A percentile compares a stretch with the other conserved stretches of the same genome.
Conservation (phyloP, 768 basidiomycete species). For the Pisolithus tinctorius region DNA sequence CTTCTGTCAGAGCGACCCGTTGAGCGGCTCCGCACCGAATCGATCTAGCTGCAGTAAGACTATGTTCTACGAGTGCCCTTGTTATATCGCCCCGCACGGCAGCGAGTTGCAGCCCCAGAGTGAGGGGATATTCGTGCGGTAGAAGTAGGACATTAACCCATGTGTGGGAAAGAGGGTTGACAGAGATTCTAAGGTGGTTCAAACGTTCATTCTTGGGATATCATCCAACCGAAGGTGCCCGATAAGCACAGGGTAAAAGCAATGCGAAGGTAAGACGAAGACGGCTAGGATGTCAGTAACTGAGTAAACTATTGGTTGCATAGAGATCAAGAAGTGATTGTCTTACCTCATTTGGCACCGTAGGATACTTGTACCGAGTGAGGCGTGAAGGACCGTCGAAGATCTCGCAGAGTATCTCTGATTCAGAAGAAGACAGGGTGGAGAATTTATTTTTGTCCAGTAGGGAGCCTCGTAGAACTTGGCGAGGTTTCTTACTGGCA, state of each 20-base stretch:
- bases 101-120: too few species aligned
- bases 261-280: constrained; percentile 5
- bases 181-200: not conserved
- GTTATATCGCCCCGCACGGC: too few species aligned
- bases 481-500: constrained; percentile 7
- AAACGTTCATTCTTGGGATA: constrained; percentile 4
- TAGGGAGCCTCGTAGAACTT: constrained; percentile 4
- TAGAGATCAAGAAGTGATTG: not conserved
- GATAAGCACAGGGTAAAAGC: constrained; percentile 14
- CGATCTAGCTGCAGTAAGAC: too few species aligned
- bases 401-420: constrained; percentile 29
- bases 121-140: too few species aligned
- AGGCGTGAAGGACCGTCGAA: constrained; percentile 44
- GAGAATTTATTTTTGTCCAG: constrained; percentile 1
- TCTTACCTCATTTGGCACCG: constrained; percentile 11
- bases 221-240: constrained; percentile 18
- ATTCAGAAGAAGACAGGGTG: constrained; percentile 14
- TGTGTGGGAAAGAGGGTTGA: not conserved
- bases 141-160: not conserved
- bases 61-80: too few species aligned
- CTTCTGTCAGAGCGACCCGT: too few species aligned
- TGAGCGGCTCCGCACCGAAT: too few species aligned
- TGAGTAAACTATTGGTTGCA: not conserved
- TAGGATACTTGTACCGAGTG: constrained; percentile 11
- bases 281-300: not conserved